phyloP scores from a whole-genome alignment of 805 yeast genomes.

The Kodamaea laetipori region DNA sequence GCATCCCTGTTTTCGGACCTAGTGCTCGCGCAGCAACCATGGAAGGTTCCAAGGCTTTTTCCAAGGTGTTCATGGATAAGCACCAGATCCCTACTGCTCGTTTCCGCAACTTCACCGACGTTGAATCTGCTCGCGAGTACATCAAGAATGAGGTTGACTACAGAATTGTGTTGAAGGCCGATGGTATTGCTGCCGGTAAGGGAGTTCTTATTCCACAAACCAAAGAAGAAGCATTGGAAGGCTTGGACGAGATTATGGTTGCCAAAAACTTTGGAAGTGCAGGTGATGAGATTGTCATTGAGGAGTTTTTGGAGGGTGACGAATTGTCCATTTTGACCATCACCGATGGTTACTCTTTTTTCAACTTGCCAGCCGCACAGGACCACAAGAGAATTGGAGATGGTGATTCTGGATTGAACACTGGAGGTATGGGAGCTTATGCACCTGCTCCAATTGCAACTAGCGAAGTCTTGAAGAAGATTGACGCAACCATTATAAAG shows the following conservation, averaged over 20 bases:
- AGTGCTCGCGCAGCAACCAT: slow-evolving; percentile 82
- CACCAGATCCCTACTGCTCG: slow-evolving; percentile 94
- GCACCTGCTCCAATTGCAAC: slow-evolving; percentile 98
- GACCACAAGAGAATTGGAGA: slow-evolving; percentile 96
- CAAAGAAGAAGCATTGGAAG: slow-evolving; percentile 81
- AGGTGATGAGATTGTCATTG: slow-evolving; percentile 90
- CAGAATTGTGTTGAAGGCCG: slow-evolving; percentile 91
- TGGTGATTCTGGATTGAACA: slow-evolving; percentile 90
- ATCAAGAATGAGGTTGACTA: slow-evolving; percentile 59
- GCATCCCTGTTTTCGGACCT: slow-evolving; percentile 98
- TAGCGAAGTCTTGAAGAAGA: slow-evolving; percentile 64
- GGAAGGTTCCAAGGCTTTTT: slow-evolving; percentile 96
- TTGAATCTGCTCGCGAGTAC: slow-evolving; percentile 72
- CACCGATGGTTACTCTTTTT: slow-evolving; percentile 89
- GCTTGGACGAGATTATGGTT: slow-evolving; percentile 86
- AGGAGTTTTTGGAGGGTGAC: slow-evolving; percentile 95
- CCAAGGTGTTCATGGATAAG: slow-evolving; percentile 90
- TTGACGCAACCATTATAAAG: slow-evolving; percentile 73
- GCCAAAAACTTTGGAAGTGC: slow-evolving; percentile 88
- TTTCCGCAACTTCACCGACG: slow-evolving; percentile 79
- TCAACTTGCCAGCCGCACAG: slow-evolving; percentile 95
- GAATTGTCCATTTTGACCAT: slow-evolving; percentile 91
- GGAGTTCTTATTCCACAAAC: slow-evolving; percentile 92
- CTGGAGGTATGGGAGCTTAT: slow-evolving; percentile 99
- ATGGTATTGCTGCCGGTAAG: slow-evolving; percentile 98